Evolutionary conservation across 176 grass and related monocot genomes (phyloP).

Genomic region (Triticum turgidum): DNA sequence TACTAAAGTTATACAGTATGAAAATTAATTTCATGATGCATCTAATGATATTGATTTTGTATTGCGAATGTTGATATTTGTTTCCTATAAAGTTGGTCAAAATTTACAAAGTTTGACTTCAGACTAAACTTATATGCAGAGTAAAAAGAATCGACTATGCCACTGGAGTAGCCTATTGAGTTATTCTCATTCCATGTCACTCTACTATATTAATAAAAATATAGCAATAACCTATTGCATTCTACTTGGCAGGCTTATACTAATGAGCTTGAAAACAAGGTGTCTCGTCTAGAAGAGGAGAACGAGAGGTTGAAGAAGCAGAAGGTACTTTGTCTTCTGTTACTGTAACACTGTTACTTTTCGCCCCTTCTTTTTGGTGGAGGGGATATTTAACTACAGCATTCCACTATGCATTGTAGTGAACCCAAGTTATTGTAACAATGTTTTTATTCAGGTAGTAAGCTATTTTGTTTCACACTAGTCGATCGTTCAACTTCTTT

Average conservation of each 20-base stretch:
- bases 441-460: constrained; percentile 1
- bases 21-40: too few species aligned
- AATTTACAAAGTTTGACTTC: too few species aligned
- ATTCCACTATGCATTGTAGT: not conserved
- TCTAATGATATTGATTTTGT: too few species aligned
- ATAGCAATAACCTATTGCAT: not conserved
- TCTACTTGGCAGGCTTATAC: constrained; percentile 76
- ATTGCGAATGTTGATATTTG: too few species aligned
- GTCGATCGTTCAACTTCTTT: not conserved
- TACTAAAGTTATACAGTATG: too few species aligned
- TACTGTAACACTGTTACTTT: constrained; percentile 4
- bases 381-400: constrained; percentile 5
- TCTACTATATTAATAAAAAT: not conserved
- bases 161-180: not conserved
- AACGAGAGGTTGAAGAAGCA: constrained; percentile 84
- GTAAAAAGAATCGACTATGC: not conserved
- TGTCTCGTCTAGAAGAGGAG: constrained; percentile 74
- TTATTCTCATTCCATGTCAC: too few species aligned
- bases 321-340: constrained; percentile 56
- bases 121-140: too few species aligned
- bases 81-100: too few species aligned
- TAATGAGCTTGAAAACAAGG: constrained; percentile 96
- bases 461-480: not conserved
- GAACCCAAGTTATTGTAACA: not conserved
- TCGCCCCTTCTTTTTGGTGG: not conserved